Evolutionary conservation across 495 filamentous ascomycete genomes (phyloP).

Genomic region (Aspergillus indologenus): DNA sequence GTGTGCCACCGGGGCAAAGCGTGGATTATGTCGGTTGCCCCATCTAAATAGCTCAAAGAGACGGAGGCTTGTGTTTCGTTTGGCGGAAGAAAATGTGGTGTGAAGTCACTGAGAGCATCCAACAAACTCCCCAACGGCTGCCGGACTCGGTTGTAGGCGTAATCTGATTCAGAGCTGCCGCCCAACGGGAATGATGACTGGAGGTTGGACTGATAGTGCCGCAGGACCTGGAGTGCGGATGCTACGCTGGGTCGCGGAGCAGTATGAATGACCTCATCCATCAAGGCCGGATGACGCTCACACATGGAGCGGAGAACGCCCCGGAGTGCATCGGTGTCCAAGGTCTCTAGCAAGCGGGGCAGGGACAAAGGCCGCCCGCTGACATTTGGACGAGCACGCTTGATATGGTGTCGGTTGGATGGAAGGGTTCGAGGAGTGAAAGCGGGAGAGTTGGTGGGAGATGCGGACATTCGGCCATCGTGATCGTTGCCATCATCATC

Average conservation of each 20-base stretch:
- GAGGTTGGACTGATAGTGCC: conserved; percentile 74
- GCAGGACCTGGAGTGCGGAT: conserved; percentile 74
- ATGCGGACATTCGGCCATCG: conserved; percentile 83
- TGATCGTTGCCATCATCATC: conserved; percentile 68
- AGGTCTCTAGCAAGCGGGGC: conserved; percentile 82
- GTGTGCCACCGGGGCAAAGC: conserved; percentile 82
- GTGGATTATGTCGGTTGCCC: conserved; percentile 85
- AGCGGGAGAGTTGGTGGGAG: conserved; percentile 76
- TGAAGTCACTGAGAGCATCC: conserved; percentile 89
- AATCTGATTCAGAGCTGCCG: conserved; percentile 77
- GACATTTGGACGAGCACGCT: conserved; percentile 64
- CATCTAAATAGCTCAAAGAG: conserved; percentile 83
- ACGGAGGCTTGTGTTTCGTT: conserved; percentile 75
- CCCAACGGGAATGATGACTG: conserved; percentile 85
- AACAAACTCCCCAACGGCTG: conserved; percentile 76
- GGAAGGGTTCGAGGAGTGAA: conserved; percentile 63
- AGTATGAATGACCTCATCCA: conserved; percentile 75
- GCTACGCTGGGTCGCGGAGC: conserved; percentile 81
- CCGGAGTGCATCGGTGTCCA: conserved; percentile 78
- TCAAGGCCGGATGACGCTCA: conserved; percentile 74
- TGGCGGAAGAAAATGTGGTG: conserved; percentile 90
- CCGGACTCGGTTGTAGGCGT: conserved; percentile 89
- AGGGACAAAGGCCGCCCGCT: conserved; percentile 77
- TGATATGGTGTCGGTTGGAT: conserved; percentile 56
- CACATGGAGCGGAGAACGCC: conserved; percentile 81